These are phyloP conservation scores for Aureobasidium musti DNA, from an alignment of 2,329 filamentous ascomycete species.

Conservation along the genomic window DNA sequence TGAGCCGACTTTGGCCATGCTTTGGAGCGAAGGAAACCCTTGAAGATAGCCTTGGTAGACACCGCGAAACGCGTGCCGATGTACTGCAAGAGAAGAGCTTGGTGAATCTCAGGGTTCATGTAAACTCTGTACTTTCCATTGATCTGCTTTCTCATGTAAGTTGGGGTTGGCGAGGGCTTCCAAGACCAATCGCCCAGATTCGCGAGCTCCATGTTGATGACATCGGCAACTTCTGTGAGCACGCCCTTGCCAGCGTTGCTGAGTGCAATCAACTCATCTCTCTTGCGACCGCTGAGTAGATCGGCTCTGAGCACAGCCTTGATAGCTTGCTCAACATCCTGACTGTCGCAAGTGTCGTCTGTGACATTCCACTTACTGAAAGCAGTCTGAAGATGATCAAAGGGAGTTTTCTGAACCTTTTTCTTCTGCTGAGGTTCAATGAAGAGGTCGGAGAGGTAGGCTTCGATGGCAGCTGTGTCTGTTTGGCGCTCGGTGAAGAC, in stretches of 20 bases:
- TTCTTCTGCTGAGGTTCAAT: constrained; percentile 31
- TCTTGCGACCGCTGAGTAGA: constrained; percentile 56
- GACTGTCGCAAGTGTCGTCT: constrained; percentile 44
- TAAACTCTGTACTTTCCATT: constrained; percentile 62
- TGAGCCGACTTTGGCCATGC: constrained; percentile 47
- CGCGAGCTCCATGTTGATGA: constrained; percentile 58
- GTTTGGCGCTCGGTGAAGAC: constrained; percentile 56
- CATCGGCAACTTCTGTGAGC: constrained; percentile 57
- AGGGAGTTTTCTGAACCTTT: constrained; percentile 32
- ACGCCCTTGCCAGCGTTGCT: constrained; percentile 51
- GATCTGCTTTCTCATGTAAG: constrained; percentile 56
- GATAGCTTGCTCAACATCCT: constrained; percentile 51
- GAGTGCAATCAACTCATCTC: constrained; percentile 54
- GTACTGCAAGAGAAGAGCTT: constrained; percentile 58
- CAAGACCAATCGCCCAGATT: constrained; percentile 57
- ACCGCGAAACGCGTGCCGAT: constrained; percentile 57
- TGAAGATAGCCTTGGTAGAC: constrained; percentile 49
- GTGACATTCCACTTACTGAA: constrained; percentile 35
- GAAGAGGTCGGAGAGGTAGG: constrained; percentile 58
- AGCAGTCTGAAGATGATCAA: constrained; percentile 39
- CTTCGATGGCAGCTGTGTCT: constrained; percentile 50
- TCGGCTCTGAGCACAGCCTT: constrained; percentile 54
- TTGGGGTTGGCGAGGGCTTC: constrained; percentile 48
- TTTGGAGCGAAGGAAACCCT: constrained; percentile 41
- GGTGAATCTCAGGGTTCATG: constrained; percentile 61